A percentile compares a stretch with the other conserved stretches of the same genome.
phyloP scores from a whole-genome alignment of 805 yeast genomes.

The Yarrowia sp. region DNA sequence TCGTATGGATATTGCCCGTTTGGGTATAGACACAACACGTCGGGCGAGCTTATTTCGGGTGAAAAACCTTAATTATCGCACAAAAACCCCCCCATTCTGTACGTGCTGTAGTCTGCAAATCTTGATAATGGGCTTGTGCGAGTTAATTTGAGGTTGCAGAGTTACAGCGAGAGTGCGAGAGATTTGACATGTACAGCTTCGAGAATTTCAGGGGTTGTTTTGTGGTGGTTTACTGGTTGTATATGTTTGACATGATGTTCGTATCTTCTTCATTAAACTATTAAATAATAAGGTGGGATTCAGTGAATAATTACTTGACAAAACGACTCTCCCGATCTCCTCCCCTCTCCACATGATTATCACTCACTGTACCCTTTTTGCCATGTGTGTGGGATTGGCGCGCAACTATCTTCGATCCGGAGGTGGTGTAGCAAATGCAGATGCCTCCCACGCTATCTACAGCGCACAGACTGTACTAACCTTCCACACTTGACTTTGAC shows the following conservation, averaged over 20 bases:
- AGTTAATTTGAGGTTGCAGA: neutral
- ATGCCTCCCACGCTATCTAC: neutral
- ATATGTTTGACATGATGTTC: too few relatives aligned
- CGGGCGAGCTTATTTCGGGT: neutral
- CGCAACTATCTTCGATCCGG: constrained; percentile 30
- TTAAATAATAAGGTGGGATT: too few relatives aligned
- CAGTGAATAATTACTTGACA: neutral
- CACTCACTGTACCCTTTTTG: constrained; percentile 3
- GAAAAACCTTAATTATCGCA: neutral
- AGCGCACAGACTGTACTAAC: constrained; percentile 21
- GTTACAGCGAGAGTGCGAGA: neutral
- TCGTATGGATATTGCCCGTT: constrained; percentile 29
- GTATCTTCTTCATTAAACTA: too few relatives aligned
- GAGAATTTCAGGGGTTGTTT: neutral
- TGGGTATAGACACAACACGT: constrained; percentile 27
- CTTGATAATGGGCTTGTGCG: constrained; percentile 4
- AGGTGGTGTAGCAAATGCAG: constrained; percentile 10
- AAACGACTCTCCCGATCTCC: neutral
- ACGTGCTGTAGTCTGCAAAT: constrained; percentile 9
- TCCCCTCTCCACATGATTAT: neutral
- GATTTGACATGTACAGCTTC: neutral
- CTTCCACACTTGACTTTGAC: constrained; percentile 37
- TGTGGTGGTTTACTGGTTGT: too few relatives aligned
- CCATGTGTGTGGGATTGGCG: constrained; percentile 22
- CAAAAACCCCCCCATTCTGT: neutral